Conservation (phyloP, 2,329 filamentous ascomycete genomes). For the Atkinsonella texensis region DNA sequence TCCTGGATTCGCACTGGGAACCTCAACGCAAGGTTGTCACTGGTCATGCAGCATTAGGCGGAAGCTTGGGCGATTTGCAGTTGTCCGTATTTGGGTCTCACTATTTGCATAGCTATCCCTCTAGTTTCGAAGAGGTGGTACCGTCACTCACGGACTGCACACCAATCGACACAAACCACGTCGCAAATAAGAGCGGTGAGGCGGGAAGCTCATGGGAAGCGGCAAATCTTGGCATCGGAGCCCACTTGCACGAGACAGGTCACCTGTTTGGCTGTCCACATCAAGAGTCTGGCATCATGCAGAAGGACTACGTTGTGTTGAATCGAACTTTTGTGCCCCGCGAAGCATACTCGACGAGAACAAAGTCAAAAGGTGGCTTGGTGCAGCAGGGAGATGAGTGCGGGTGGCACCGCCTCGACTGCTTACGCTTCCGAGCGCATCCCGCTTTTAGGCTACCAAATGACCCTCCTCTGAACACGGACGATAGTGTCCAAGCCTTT, state of each 20-base stretch:
- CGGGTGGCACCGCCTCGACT: conserved; percentile 81
- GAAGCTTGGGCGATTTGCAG: conserved; percentile 58
- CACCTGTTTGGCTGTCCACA: conserved; percentile 85
- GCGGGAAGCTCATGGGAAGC: conserved; percentile 89
- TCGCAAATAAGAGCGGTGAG: conserved; percentile 79
- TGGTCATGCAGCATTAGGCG: conserved; percentile 77
- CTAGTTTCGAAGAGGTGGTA: conserved; percentile 78
- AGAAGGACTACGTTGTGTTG: conserved; percentile 72
- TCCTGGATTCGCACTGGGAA: conserved; percentile 88
- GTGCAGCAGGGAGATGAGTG: conserved; percentile 74
- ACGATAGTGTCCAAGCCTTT: conserved; percentile 77
- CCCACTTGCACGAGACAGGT: conserved; percentile 82
- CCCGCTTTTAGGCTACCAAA: conserved; percentile 78
- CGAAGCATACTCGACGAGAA: conserved; percentile 79
- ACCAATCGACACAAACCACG: conserved; percentile 64
- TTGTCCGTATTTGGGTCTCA: conserved; percentile 90
- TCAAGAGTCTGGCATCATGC: conserved; percentile 85
- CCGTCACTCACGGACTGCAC: conserved; percentile 86
- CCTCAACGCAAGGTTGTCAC: conserved; percentile 54
- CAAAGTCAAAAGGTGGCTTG: conserved; percentile 67
- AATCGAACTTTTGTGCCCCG: conserved; percentile 73
- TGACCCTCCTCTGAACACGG: conserved; percentile 51
- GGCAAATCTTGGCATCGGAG: conserved; percentile 88
- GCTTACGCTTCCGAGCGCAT: conserved; percentile 78
- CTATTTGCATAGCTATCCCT: conserved; percentile 80